These are phyloP conservation scores for Phytophthora europaea DNA, from an alignment of 352 stramenopile genomes.

Conservation along the genomic window DNA sequence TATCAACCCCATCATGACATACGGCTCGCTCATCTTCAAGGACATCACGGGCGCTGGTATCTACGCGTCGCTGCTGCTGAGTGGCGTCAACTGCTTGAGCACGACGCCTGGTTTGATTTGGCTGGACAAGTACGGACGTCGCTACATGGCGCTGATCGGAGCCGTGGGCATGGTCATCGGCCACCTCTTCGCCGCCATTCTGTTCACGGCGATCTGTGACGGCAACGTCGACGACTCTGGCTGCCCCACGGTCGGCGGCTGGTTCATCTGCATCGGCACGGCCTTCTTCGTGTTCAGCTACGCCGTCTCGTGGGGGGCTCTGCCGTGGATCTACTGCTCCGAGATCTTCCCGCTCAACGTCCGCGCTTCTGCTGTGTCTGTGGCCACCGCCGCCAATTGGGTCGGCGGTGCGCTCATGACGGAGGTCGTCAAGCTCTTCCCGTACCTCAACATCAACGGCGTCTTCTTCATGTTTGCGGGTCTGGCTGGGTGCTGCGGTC, in stretches of 20 bases:
- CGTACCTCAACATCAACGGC: slow-evolving; percentile 31
- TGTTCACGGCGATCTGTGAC: slow-evolving; percentile 40
- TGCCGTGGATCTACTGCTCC: slow-evolving; percentile 64
- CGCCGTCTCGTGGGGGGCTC: slow-evolving; percentile 37
- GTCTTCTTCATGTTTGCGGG: slow-evolving; percentile 38
- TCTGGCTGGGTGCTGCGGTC: slow-evolving; percentile 6
- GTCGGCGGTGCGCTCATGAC: slow-evolving; percentile 54
- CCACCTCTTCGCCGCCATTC: slow-evolving; percentile 42
- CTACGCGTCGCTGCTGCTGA: slow-evolving; percentile 34
- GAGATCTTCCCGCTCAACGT: slow-evolving; percentile 66
- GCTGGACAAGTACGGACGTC: slow-evolving; percentile 40
- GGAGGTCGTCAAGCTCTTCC: slow-evolving; percentile 21
- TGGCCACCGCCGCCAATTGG: slow-evolving; percentile 53
- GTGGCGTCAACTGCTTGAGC: slow-evolving; percentile 39
- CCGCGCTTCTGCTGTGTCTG: slow-evolving; percentile 49
- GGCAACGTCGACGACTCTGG: slow-evolving; percentile 35
- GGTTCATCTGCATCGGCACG: slow-evolving; percentile 37
- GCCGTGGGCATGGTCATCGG: slow-evolving; percentile 44
- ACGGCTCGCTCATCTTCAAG: slow-evolving; percentile 46
- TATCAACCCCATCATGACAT: slow-evolving; percentile 48
- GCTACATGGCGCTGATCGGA: slow-evolving; percentile 40
- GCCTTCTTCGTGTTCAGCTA: slow-evolving; percentile 42
- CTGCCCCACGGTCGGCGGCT: slow-evolving; percentile 41
- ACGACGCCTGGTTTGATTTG: slow-evolving; percentile 35
- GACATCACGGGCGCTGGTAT: slow-evolving; percentile 41